These are phyloP conservation scores for Amanita pseudoporphyria DNA, from an alignment of 768 basidiomycete genomes.

Conservation along the genomic window DNA sequence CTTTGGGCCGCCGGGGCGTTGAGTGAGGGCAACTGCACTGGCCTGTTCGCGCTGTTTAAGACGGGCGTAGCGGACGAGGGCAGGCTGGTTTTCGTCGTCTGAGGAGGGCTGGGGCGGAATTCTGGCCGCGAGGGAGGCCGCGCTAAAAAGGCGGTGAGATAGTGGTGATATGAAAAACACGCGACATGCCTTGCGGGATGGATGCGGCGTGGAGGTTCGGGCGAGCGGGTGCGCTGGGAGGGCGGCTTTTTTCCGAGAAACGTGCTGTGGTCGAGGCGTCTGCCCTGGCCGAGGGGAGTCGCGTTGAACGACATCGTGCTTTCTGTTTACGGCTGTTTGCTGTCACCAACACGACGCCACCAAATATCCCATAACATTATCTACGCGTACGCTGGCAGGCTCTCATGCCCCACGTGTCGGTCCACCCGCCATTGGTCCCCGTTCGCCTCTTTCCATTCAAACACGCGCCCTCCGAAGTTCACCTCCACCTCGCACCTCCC, in stretches of 20 bases:
- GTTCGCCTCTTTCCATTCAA: conserved; percentile 56
- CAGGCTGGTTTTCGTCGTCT: conserved; percentile 28
- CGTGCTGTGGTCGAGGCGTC: conserved; percentile 73
- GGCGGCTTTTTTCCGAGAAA: conserved; percentile 58
- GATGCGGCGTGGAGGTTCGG: conserved; percentile 9
- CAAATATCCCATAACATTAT: background rate
- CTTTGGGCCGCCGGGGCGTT: conserved; percentile 28
- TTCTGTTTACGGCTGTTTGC: too few species aligned
- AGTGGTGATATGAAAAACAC: conserved; percentile 13
- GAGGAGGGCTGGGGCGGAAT: conserved; percentile 46
- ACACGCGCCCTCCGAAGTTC: conserved; percentile 55
- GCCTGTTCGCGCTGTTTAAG: conserved; percentile 33
- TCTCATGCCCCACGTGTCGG: conserved; percentile 38
- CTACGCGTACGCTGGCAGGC: background rate
- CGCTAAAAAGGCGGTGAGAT: conserved; percentile 11
- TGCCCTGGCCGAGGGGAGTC: conserved; percentile 77
- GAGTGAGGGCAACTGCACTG: conserved; percentile 9
- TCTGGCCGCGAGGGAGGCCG: conserved; percentile 50
- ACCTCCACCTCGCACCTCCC: conserved; percentile 46
- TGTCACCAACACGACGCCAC: background rate
- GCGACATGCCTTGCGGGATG: conserved; percentile 5
- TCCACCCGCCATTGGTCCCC: conserved; percentile 60
- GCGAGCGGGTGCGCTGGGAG: conserved; percentile 21
- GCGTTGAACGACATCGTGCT: conserved; percentile 85
- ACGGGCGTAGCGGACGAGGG: conserved; percentile 33